Percentiles rank a stretch among this genome's conserved stretches.
Evolutionary conservation across 2,329 filamentous ascomycete species (phyloP).

Genomic region (Bisporella sp.): DNA sequence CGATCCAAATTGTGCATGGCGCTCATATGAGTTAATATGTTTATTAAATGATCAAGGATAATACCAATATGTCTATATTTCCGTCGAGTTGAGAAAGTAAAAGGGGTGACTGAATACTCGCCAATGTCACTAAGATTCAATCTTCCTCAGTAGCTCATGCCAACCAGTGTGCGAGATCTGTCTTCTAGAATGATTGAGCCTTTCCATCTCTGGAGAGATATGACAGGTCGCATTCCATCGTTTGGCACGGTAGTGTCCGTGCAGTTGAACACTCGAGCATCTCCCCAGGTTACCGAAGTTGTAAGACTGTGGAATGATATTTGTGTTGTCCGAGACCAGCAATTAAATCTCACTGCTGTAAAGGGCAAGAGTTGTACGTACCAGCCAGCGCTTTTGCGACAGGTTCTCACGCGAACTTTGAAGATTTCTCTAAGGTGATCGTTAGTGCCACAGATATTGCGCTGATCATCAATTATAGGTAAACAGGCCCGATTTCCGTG

Average conservation of each 20-base stretch:
- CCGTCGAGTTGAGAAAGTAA: not conserved
- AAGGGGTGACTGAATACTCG: not conserved
- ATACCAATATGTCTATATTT: not conserved
- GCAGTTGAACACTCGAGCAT: not conserved
- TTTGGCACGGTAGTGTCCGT: not conserved
- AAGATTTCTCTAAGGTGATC: no score
- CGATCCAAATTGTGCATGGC: no score
- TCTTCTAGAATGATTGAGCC: not conserved
- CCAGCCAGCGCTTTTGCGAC: no score
- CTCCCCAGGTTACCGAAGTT: not conserved
- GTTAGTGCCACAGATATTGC: no score
- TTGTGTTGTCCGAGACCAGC: no score
- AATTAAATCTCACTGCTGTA: no score
- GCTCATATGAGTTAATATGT: no score
- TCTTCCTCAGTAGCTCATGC: not conserved
- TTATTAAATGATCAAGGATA: not conserved
- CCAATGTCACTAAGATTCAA: not conserved
- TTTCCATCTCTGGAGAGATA: no score
- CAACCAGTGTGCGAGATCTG: not conserved
- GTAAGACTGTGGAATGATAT: not conserved
- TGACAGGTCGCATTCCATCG: not conserved
- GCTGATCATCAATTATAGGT: no score
- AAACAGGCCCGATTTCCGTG: no score
- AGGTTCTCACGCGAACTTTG: no score
- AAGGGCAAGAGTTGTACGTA: no score